Percentiles rank a stretch among this genome's conserved stretches.
Evolutionary conservation across 306 rosid species (phyloP).

Genomic region (Dryas drummondii): DNA sequence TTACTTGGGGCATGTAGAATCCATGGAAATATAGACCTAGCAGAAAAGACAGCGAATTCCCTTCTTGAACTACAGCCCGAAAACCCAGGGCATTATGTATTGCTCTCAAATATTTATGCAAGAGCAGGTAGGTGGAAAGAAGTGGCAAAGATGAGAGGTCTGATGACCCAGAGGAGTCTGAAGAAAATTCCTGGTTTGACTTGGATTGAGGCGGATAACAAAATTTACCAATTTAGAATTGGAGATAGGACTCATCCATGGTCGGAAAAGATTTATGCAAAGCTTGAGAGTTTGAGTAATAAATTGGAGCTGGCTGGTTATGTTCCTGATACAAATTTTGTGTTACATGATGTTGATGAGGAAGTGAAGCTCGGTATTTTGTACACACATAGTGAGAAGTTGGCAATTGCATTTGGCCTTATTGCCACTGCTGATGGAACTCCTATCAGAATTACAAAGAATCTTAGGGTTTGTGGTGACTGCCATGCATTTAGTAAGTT

Average conservation of each 20-base stretch:
- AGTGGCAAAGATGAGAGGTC: conserved; percentile 57
- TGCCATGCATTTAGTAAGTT: conserved; percentile 70
- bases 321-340: conserved; percentile 61
- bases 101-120: conserved; percentile 75
- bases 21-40: conserved; percentile 62
- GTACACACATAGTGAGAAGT: conserved; percentile 67
- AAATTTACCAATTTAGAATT: conserved; percentile 52
- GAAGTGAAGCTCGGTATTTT: conserved; percentile 63
- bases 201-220: conserved; percentile 65
- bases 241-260: conserved; percentile 66
- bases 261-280: conserved; percentile 53
- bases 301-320: conserved; percentile 64
- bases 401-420: conserved; percentile 81
- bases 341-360: conserved; percentile 80
- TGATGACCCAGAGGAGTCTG: conserved; percentile 54
- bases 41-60: conserved; percentile 59
- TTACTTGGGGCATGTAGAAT: conserved; percentile 75
- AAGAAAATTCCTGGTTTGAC: conserved; percentile 78
- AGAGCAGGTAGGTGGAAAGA: conserved; percentile 72
- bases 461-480: conserved; percentile 81
- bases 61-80: conserved; percentile 64
- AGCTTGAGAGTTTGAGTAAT: conserved; percentile 45
- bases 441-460: conserved; percentile 70
- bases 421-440: conserved; percentile 40
- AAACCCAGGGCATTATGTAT: conserved; percentile 67